These are phyloP conservation scores for Fusarium udum DNA, from an alignment of 2,329 filamentous ascomycete species.

Conservation along the genomic window DNA sequence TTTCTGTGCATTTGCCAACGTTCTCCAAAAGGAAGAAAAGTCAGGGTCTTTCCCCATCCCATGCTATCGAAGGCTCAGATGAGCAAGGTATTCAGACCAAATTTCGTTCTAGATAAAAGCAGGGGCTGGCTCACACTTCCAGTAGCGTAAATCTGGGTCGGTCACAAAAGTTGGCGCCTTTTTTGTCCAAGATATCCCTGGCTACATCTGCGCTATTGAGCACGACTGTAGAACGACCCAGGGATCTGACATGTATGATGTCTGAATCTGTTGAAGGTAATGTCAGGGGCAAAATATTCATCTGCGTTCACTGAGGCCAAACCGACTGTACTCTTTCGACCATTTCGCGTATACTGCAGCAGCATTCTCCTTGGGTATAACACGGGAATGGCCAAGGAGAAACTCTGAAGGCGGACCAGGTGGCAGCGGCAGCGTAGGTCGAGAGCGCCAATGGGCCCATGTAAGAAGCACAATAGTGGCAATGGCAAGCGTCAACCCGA, in stretches of 20 bases:
- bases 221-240: conserved; percentile 46
- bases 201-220: conserved; percentile 47
- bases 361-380: conserved; percentile 43
- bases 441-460: conserved; percentile 9
- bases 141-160: conserved; percentile 55
- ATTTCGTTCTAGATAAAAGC: not conserved
- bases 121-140: conserved; percentile 43
- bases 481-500: conserved; percentile 14
- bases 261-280: conserved; percentile 41
- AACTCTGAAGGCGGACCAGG: conserved; percentile 45
- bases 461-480: conserved; percentile 4
- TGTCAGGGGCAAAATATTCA: not conserved
- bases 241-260: conserved; percentile 44
- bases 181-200: conserved; percentile 54
- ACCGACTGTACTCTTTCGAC: conserved; percentile 43
- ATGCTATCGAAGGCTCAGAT: conserved; percentile 40
- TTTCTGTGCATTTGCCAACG: conserved; percentile 55
- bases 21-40: conserved; percentile 55
- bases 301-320: not conserved
- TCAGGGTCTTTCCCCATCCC: conserved; percentile 58
- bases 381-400: conserved; percentile 41
- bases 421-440: conserved; percentile 31
- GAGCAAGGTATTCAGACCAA: not conserved
- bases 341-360: conserved; percentile 41
- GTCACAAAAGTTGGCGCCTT: conserved; percentile 56